A percentile compares a stretch with the other conserved stretches of the same genome.
Evolutionary conservation across 306 rosid genomes (phyloP).

Genomic region (Sindora glabra): DNA sequence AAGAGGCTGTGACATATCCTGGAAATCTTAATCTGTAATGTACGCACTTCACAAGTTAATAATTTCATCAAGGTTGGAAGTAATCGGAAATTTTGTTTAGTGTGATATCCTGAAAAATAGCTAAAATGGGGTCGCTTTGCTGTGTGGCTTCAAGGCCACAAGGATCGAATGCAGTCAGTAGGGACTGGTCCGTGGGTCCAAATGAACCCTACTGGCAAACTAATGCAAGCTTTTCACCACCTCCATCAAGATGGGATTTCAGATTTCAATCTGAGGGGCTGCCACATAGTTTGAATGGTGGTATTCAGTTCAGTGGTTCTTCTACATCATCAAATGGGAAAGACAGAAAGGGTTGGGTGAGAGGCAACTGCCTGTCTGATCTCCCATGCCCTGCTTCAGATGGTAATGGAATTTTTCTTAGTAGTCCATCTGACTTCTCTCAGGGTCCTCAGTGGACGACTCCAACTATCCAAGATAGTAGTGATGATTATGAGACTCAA

Average conservation of each 20-base stretch:
- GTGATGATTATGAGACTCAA: constrained; percentile 53
- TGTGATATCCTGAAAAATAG: constrained; percentile 51
- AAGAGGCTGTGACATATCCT: neutral
- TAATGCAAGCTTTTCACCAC: constrained; percentile 78
- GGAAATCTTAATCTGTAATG: neutral
- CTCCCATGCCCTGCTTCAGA: constrained; percentile 66
- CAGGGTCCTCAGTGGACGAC: constrained; percentile 75
- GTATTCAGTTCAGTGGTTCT: constrained; percentile 41
- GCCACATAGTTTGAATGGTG: constrained; percentile 53
- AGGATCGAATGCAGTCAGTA: constrained; percentile 73
- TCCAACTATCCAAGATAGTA: constrained; percentile 75
- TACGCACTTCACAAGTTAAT: constrained; percentile 6
- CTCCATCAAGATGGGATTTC: constrained; percentile 80
- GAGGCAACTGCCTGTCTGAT: constrained; percentile 69
- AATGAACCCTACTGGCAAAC: constrained; percentile 90
- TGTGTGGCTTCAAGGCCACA: constrained; percentile 99
- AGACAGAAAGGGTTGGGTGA: constrained; percentile 60
- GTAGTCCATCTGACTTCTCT: constrained; percentile 79
- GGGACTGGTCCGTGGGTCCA: constrained; percentile 93
- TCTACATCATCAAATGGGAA: constrained; percentile 63
- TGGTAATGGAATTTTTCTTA: constrained; percentile 53
- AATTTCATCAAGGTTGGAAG: constrained; percentile 23
- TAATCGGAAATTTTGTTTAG: constrained; percentile 10
- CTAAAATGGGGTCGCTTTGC: constrained; percentile 98
- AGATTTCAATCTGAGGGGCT: constrained; percentile 65